Percentiles rank a stretch among this genome's conserved stretches.
These are phyloP conservation scores for Aureobasidium sp. DNA, from an alignment of 2,329 filamentous ascomycete species.

Conservation along the genomic window DNA sequence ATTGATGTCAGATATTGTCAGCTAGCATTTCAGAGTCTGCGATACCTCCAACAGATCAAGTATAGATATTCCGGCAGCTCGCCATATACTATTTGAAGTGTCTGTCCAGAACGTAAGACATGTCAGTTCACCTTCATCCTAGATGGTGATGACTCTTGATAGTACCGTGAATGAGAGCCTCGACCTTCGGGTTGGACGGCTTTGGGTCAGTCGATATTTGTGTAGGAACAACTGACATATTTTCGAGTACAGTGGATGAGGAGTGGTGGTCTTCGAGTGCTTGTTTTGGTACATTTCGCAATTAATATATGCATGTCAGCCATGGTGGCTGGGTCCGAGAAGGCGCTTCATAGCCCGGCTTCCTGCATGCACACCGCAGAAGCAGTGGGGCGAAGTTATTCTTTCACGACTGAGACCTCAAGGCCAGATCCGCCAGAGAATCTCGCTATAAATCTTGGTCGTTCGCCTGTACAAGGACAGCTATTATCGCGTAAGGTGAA, in stretches of 20 bases:
- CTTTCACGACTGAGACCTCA: not conserved
- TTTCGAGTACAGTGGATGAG: not conserved
- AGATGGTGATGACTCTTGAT: not conserved
- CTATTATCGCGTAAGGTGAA: not conserved
- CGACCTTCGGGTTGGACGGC: not conserved
- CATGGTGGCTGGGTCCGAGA: constrained; percentile 9
- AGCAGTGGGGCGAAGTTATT: not conserved
- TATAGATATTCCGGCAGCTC: not conserved
- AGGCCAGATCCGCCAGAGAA: no score
- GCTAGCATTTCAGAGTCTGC: not conserved
- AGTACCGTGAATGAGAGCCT: constrained; percentile 4
- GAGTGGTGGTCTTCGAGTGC: not conserved
- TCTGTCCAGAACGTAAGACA: not conserved
- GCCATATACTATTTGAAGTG: not conserved
- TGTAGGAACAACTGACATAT: not conserved
- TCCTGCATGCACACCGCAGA: not conserved
- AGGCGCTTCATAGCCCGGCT: not conserved
- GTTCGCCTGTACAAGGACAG: not conserved
- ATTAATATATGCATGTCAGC: constrained; percentile 19
- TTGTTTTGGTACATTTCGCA: not conserved
- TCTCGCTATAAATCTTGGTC: not conserved
- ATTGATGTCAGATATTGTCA: not conserved
- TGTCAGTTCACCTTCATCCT: not conserved
- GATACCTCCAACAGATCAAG: constrained; percentile 2
- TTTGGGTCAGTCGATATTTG: no score